Evolutionary conservation across 257 asterid species (phyloP).

Genomic region (Solanum sejunctum): DNA sequence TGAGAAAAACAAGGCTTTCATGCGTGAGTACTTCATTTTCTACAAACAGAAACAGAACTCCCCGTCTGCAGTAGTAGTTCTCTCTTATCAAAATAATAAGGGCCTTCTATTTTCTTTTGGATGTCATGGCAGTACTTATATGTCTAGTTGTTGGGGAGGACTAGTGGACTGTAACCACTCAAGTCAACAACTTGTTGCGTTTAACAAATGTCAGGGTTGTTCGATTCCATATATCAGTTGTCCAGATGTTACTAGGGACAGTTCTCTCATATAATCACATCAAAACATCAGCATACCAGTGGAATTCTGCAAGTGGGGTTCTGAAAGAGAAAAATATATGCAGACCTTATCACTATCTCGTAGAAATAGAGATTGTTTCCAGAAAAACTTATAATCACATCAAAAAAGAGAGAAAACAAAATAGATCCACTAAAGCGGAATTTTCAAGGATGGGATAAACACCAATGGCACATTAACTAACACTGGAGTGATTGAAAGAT

Average conservation of each 20-base stretch:
- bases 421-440: too few relatives aligned
- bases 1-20: neutral
- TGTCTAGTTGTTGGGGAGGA: neutral
- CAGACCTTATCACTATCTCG: too few relatives aligned
- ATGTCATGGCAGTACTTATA: neutral
- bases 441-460: too few relatives aligned
- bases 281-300: neutral
- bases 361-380: too few relatives aligned
- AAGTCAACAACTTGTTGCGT: neutral
- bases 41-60: neutral
- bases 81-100: neutral
- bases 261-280: neutral
- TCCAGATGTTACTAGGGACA: neutral
- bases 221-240: neutral
- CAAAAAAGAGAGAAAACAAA: too few relatives aligned
- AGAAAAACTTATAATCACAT: neutral
- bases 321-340: too few relatives aligned
- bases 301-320: too few relatives aligned
- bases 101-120: neutral
- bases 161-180: neutral
- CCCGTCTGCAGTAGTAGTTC: neutral
- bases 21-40: neutral
- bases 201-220: neutral
- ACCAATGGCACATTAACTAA: neutral
- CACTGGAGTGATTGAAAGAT: neutral